These are phyloP conservation scores for Passalora sequoiae DNA, from an alignment of 2,329 filamentous ascomycete species.

Conservation along the genomic window DNA sequence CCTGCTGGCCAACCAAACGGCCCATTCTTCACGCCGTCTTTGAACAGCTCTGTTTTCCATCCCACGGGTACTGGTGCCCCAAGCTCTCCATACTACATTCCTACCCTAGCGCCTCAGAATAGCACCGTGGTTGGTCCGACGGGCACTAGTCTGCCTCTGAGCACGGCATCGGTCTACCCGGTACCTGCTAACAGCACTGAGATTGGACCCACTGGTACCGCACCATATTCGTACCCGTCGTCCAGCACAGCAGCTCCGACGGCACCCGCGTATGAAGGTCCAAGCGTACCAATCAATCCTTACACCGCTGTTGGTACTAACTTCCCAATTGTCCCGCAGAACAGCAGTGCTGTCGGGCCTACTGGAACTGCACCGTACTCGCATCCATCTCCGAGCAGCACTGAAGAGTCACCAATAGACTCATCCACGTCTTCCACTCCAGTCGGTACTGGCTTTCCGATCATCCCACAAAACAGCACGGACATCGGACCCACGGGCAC, in stretches of 20 bases:
- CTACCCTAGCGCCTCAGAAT: background rate
- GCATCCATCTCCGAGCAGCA: background rate
- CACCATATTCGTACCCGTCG: background rate
- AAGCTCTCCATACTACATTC: constrained; percentile 2
- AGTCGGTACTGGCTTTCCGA: constrained; percentile 5
- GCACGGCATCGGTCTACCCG: no score
- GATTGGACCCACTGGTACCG: background rate
- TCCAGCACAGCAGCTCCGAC: background rate
- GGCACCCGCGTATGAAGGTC: constrained; percentile 7
- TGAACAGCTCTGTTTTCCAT: background rate
- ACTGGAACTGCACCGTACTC: background rate
- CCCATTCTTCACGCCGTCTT: background rate
- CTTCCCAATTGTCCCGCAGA: background rate
- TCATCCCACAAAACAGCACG: constrained; percentile 4
- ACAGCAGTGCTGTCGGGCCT: background rate
- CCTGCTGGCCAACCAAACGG: constrained; percentile 1
- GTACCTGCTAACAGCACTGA: constrained; percentile 5
- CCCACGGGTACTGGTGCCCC: background rate
- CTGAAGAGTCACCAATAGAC: background rate
- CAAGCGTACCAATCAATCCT: background rate
- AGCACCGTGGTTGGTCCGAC: constrained; percentile 13
- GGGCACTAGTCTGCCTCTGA: background rate
- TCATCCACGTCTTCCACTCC: background rate
- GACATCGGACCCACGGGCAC: constrained; percentile 12
- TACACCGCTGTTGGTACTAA: background rate